Base-by-base conservation (phyloP, 768 basidiomycete species). In the Dictyophora rubrovolvata region DNA sequence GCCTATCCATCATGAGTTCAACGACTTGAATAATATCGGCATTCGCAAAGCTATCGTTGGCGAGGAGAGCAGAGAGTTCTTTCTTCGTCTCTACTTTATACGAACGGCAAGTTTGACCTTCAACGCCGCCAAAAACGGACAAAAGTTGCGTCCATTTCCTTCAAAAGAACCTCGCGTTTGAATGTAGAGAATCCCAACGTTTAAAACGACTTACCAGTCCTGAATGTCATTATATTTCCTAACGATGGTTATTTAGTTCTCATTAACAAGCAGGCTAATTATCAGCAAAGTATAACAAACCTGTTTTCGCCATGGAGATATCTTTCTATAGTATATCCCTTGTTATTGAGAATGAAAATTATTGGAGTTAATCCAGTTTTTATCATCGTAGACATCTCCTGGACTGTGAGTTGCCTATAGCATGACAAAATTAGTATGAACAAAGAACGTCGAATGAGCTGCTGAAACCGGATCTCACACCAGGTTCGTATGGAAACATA, bases 161-260 rank as follows among this genome's bases (percentile, higher is more conserved):
- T 59, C 9, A n/a, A 23, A 10, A 23, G 14, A 54, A 18, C 11
- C 52, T 17, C 36, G 21, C 52, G 60, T 7, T 56, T 54, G 48
- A 8, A 14, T 20, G 50, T 33, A 9, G 21, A 51, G n/a, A 37
- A 18, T 34, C 37, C 9, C 17, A 23, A n/a, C 23, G 5, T 12
- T 21, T 22, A 52, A 33, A 20, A 6, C 20, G 21, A 65, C 74
- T 58, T 37, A 77, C 80, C 93, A 96, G 65, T 85, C 73, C 23
- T 78, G 75, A 63, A 98, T 86, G 67, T 96, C 85, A 69, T 95
- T 95, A 72, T 96, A 94, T 68, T 84, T 81, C 58, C 87, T 84
- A 63, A 48, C 60, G 49, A 62, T 16, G 53, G 20, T 51, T 35
- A n/a, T n/a, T n/a, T n/a, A 59, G 10, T 14, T 42, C n/a, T 11